Evolutionary conservation across 176 grass and related monocot species (phyloP).

Genomic region (Carex parvula): DNA sequence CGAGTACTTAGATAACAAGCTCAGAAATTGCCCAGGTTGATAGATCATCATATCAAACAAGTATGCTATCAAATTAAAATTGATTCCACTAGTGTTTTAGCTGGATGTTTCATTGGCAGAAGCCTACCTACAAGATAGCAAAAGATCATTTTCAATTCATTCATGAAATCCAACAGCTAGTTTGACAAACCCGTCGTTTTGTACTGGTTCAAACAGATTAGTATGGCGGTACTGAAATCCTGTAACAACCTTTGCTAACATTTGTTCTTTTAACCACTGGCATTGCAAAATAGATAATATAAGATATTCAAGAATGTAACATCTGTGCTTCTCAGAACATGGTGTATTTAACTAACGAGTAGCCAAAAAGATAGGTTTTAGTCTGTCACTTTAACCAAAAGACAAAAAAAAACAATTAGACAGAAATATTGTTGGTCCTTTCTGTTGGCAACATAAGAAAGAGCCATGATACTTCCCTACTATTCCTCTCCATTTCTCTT

Average conservation of each 20-base stretch:
- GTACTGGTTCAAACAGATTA: not conserved
- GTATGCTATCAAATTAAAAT: not conserved
- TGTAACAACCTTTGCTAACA: not conserved
- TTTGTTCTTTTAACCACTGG: not conserved
- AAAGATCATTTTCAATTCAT: not conserved
- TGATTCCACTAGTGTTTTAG: not conserved
- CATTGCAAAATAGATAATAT: not conserved
- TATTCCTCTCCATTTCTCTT: not conserved
- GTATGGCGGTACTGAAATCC: not conserved
- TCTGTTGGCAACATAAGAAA: not conserved
- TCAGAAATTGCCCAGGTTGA: not conserved
- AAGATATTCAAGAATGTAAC: not conserved
- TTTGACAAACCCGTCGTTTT: not conserved
- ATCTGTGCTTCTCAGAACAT: not conserved
- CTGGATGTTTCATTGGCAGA: not conserved
- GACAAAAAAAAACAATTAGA: not conserved
- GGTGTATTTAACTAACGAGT: not conserved
- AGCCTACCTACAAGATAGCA: not conserved
- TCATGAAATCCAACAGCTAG: not conserved
- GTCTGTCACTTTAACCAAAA: not conserved
- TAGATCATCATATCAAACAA: constrained; percentile 13
- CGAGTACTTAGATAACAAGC: constrained; percentile 24
- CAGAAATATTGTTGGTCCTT: constrained; percentile 1
- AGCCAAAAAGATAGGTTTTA: not conserved
- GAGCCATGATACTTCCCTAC: not conserved